These are phyloP conservation scores for Linum usitatissimum DNA, from an alignment of 345 rosid species.

Conservation along the genomic window DNA sequence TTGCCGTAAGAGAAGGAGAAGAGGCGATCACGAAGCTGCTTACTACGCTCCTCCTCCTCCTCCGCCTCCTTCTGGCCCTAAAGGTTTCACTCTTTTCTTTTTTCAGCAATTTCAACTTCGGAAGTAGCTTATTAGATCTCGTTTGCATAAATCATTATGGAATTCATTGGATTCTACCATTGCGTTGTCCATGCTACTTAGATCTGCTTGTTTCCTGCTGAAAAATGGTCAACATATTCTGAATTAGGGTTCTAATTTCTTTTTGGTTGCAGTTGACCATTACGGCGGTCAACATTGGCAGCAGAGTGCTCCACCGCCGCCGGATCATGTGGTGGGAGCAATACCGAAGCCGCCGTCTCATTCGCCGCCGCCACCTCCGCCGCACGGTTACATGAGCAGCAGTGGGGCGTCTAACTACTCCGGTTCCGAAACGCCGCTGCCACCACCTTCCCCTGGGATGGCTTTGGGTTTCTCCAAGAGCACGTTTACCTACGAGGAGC, in stretches of 20 bases:
- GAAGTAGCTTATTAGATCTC: too few relatives aligned
- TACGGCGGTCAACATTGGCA: slow-evolving; percentile 5
- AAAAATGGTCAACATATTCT: neutral
- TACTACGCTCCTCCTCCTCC: slow-evolving; percentile 28
- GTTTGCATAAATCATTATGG: neutral
- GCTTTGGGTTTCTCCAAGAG: slow-evolving; percentile 55
- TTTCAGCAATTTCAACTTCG: neutral
- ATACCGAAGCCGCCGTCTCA: slow-evolving; percentile 8
- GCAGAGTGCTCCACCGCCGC: slow-evolving; percentile 7
- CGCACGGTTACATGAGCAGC: slow-evolving; percentile 30
- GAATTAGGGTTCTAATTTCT: neutral
- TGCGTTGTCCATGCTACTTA: neutral
- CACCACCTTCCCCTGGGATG: slow-evolving; percentile 53
- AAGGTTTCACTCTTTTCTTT: slow-evolving; percentile 26
- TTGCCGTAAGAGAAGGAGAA: slow-evolving; percentile 44
- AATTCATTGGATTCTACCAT: neutral
- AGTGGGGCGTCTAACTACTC: slow-evolving; percentile 56
- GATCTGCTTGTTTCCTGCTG: neutral
- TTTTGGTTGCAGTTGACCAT: neutral
- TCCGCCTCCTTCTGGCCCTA: slow-evolving; percentile 40
- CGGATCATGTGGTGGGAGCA: neutral
- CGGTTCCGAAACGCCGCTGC: slow-evolving; percentile 39
- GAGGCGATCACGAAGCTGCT: slow-evolving; percentile 27
- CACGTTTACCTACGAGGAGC: slow-evolving; percentile 46
- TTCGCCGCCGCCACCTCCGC: slow-evolving; percentile 18